Base-by-base conservation (phyloP, 2,329 filamentous ascomycete genomes). In the Sporothrix sp. region DNA sequence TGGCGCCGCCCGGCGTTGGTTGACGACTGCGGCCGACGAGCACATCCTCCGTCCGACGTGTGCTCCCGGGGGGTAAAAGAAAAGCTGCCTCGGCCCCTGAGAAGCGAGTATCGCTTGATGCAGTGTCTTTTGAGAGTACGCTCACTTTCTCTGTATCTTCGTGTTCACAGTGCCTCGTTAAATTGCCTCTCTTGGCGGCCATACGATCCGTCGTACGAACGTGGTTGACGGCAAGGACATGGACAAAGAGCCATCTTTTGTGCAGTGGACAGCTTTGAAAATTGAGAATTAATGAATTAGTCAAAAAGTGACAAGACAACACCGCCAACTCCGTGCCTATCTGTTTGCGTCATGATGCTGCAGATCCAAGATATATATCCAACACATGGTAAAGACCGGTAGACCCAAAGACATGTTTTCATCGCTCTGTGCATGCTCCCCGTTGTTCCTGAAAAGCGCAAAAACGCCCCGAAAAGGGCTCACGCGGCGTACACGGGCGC, bases 401-500 rank as follows among this genome's bases (percentile, higher is more conserved):
- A n/a, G n/a, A n/a, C n/a, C n/a, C n/a, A n/a, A n/a, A n/a, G n/a
- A n/a, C n/a, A n/a, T n/a, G n/a, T n/a, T n/a, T n/a, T n/a, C n/a
- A n/a, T n/a, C n/a, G n/a, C n/a, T n/a, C n/a, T n/a, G n/a, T n/a
- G n/a, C 13, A 28, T 25, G 21, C 23, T 16, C 9, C 3, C 13
- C 18, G 6, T 27, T 16, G 21, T 9, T 27, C 21, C 6, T 8
- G 7, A 9, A 23, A 8, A 8, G 7, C 18, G 6, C 35, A 32
- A 18, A 14, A 16, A 14, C 7, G 11, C 3, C 21, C 35, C 27
- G 7, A 27, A 21, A 10, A 30, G 9, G 6, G 30, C 27, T 25
- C 18, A 47, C 10, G 47, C 66, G 58, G 66, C 61, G 61, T 68
- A 70, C 27, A 67, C 61, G 33, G 66, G 63, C 37, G 65, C 59